Conservation (phyloP, 2,329 filamentous ascomycete genomes). For the Zymoseptoria pseudotritici region DNA sequence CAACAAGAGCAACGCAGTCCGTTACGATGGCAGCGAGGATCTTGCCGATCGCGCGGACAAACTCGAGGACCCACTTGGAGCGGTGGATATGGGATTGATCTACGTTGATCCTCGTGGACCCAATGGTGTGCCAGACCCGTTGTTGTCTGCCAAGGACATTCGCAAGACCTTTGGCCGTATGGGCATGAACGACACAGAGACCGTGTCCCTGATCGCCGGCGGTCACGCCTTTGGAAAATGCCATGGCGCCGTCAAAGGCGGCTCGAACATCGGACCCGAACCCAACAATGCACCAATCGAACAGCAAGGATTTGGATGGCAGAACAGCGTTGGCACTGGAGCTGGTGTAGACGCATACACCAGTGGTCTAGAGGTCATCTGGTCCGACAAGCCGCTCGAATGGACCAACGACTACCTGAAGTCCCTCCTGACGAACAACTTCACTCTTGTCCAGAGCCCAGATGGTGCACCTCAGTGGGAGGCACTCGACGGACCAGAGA, state of each 20-base stretch:
- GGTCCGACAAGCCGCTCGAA: constrained; percentile 67
- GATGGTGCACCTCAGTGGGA: constrained; percentile 72
- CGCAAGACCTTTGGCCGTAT: constrained; percentile 68
- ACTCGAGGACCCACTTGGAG: constrained; percentile 60
- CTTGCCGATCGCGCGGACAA: constrained; percentile 48
- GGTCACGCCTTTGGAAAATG: constrained; percentile 77
- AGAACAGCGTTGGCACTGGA: constrained; percentile 55
- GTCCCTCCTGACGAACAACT: constrained; percentile 71
- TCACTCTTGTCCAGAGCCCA: constrained; percentile 68
- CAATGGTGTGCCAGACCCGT: constrained; percentile 61
- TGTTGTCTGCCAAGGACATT: constrained; percentile 63
- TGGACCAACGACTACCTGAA: constrained; percentile 70
- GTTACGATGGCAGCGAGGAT: constrained; percentile 53
- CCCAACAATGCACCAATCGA: constrained; percentile 59
- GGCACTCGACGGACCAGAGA: constrained; percentile 57
- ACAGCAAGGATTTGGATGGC: constrained; percentile 66
- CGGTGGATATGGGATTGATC: constrained; percentile 68
- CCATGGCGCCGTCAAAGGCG: constrained; percentile 61
- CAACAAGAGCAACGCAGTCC: constrained; percentile 59
- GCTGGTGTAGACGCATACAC: constrained; percentile 67
- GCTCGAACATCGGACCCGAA: constrained; percentile 57
- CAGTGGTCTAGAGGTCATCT: constrained; percentile 69
- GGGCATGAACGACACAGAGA: constrained; percentile 80
- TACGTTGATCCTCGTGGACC: constrained; percentile 78
- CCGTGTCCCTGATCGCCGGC: constrained; percentile 69